phyloP scores from a whole-genome alignment of 768 basidiomycete genomes.

The Tulasnella sp. region DNA sequence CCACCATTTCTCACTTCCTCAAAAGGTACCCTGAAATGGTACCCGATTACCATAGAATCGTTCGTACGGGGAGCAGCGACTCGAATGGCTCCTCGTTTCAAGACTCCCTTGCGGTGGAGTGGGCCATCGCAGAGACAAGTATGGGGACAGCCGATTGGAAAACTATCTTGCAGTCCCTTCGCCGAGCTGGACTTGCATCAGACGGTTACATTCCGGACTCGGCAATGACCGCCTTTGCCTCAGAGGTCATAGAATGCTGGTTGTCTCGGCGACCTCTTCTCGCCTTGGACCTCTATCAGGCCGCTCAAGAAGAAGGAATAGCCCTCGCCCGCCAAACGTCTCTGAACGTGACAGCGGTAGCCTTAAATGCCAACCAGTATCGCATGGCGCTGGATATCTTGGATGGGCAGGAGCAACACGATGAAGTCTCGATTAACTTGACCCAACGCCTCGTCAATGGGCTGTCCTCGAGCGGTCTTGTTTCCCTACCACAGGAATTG shows the following conservation, averaged over 20 bases:
- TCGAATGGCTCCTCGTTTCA: background rate
- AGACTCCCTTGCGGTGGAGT: background rate
- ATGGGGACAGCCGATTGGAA: constrained; percentile 1
- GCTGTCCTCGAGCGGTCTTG: background rate
- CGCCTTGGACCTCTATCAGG: background rate
- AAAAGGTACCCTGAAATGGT: background rate
- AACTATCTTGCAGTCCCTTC: constrained; percentile 1
- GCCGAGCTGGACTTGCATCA: background rate
- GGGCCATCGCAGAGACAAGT: background rate
- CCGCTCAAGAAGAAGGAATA: background rate
- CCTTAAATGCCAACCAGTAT: background rate
- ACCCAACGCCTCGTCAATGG: background rate
- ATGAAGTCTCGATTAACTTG: background rate
- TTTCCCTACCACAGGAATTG: background rate
- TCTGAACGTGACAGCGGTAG: background rate
- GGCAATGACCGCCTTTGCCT: background rate
- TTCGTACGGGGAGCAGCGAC: background rate
- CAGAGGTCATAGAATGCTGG: constrained; percentile 6
- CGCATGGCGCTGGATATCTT: background rate
- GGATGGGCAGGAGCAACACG: background rate
- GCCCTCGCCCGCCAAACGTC: background rate
- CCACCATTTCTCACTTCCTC: constrained; percentile 7
- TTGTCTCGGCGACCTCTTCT: background rate
- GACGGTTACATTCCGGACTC: background rate
- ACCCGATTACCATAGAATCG: background rate